A percentile compares a stretch with the other conserved stretches of the same genome.
These are phyloP conservation scores for Hanseniaspora valbyensis DNA, from an alignment of 805 yeast species.

Conservation along the genomic window DNA sequence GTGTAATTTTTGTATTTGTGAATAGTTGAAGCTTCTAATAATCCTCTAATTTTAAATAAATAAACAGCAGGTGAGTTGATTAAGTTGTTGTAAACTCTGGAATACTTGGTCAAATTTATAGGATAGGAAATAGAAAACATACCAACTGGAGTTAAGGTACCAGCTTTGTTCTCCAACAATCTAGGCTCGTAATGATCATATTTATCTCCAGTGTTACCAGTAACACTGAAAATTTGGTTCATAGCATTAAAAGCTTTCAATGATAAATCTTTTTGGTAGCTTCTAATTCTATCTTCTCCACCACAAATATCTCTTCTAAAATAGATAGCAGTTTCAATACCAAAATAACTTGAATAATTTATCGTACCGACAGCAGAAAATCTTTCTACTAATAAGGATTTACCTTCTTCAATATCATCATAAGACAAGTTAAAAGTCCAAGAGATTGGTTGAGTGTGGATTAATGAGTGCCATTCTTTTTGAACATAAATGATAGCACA, in stretches of 20 bases:
- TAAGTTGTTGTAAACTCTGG: slow-evolving; percentile 17
- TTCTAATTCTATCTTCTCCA: slow-evolving; percentile 44
- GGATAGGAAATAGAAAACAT: slow-evolving; percentile 34
- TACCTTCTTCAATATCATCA: slow-evolving; percentile 10
- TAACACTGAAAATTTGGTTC: slow-evolving; percentile 31
- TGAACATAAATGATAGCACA: slow-evolving; percentile 50
- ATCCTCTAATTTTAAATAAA: slow-evolving; percentile 18
- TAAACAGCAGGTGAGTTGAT: slow-evolving; percentile 17
- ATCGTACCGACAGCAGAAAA: slow-evolving; percentile 45
- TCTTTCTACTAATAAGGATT: slow-evolving; percentile 26
- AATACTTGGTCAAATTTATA: slow-evolving; percentile 30
- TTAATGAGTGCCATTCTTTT: slow-evolving; percentile 36
- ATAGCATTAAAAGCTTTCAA: slow-evolving; percentile 33
- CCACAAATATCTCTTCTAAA: slow-evolving; percentile 42
- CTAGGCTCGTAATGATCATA: slow-evolving; percentile 23
- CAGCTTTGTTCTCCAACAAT: slow-evolving; percentile 23
- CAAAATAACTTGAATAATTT: slow-evolving; percentile 34
- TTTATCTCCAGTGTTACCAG: slow-evolving; percentile 25
- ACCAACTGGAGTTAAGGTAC: slow-evolving; percentile 20
- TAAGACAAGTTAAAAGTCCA: slow-evolving; percentile 27
- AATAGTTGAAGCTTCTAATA: slow-evolving; percentile 22
- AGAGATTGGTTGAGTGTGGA: slow-evolving; percentile 52
- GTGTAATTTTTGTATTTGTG: slow-evolving; percentile 36
- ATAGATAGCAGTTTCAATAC: slow-evolving; percentile 40
- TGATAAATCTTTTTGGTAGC: slow-evolving; percentile 40